Evolutionary conservation across 306 rosid species (phyloP), one percentile per base, ranked within the genome.

Genomic region (Psophocarpus tetragonolobus): DNA sequence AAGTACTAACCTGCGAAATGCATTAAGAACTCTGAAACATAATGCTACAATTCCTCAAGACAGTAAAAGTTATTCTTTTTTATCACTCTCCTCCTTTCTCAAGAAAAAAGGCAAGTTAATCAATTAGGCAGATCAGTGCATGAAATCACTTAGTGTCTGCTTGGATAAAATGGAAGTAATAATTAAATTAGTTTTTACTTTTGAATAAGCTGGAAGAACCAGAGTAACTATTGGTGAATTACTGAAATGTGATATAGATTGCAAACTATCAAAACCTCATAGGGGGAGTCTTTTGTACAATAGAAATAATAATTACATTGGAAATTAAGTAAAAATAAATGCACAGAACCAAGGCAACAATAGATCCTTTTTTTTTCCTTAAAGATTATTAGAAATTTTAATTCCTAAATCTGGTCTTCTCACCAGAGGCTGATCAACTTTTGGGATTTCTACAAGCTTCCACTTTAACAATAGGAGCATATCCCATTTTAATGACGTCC

Each of bases 1-100:
- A 95, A 17, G 95, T 81, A 54, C 81, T 69, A 42, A 84, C 92
- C 97, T 92, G 82, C 53, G 26, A 71, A 65, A 66, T 54, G 45
- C 39, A 60, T 38, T 65, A 74, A 73, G 11, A 75, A 58, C 20
- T 27, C 36, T 10, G 23, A 61, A 82, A 67, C 23, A 61, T 51
- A 15, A 64, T 54, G 62, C 69, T 44, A 44, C 29, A 15, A 64
- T 48, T 57, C 23, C 62, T 24, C 20, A 8, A 63, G 50, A 33
- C 32, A 7, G 47, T 75, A 56, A 6, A 53, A 64, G 68, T 75
- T 39, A 2, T 38, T 4, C 4, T 3, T 3, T 18, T 35, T 12
- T 9, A 10, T 53, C 66, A 50, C 11, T 9, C 9, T 27, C 65
- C 38, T 12, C 0, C 1, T 47, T 65, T 64, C 63, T 6, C 66